Evolutionary conservation across 352 stramenopile genomes (phyloP).

Genomic region (Elongisporangium undulatum): DNA sequence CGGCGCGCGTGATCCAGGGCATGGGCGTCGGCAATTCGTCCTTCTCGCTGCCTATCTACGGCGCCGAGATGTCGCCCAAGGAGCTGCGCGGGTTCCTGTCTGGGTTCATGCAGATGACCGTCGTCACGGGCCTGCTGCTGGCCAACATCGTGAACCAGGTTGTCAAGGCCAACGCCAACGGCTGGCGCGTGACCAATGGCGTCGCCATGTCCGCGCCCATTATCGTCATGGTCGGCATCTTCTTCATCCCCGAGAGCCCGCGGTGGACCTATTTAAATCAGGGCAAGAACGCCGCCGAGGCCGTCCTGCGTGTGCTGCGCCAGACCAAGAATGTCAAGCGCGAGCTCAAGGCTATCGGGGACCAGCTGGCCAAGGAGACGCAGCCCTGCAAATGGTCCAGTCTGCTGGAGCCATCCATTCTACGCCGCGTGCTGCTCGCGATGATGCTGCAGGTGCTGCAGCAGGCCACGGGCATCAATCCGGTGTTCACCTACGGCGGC

Average conservation of each 20-base stretch:
- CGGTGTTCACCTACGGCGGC: constrained; percentile 23
- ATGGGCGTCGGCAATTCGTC: constrained; percentile 29
- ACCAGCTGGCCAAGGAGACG: constrained; percentile 20
- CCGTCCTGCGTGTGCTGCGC: constrained; percentile 15
- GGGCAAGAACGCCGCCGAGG: constrained; percentile 16
- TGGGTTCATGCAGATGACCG: constrained; percentile 30
- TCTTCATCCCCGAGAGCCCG: constrained; percentile 31
- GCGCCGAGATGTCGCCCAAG: constrained; percentile 28
- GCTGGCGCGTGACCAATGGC: constrained; percentile 27
- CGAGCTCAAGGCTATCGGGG: constrained; percentile 27
- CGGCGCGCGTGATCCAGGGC: constrained; percentile 19
- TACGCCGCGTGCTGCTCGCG: constrained; percentile 22
- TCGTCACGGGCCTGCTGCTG: constrained; percentile 18
- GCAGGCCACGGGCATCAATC: constrained; percentile 26
- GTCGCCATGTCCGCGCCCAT: constrained; percentile 19
- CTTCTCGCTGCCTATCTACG: constrained; percentile 29
- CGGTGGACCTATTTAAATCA: constrained; percentile 23
- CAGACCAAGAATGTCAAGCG: constrained; percentile 14
- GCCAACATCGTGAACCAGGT: constrained; percentile 22
- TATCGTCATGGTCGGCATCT: constrained; percentile 32
- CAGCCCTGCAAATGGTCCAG: constrained; percentile 12
- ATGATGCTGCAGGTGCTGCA: constrained; percentile 25
- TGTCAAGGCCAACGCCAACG: constrained; percentile 11
- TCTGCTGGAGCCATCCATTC: constrained; percentile 16
- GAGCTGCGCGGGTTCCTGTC: constrained; percentile 26